These are phyloP conservation scores for Ophiostoma sp. DNA, from an alignment of 2,329 filamentous ascomycete species.

Conservation along the genomic window DNA sequence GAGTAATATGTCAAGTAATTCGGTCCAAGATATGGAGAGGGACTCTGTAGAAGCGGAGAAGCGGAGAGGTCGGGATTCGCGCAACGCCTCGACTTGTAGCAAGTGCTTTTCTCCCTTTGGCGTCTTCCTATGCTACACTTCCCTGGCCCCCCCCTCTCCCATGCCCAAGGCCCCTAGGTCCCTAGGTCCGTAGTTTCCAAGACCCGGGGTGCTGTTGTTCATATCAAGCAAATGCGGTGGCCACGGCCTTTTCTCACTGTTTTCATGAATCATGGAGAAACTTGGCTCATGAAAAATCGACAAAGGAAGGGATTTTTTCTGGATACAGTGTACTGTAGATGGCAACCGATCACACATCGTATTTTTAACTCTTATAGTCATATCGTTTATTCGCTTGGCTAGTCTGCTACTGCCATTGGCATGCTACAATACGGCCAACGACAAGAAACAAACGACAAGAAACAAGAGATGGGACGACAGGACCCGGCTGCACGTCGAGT, in stretches of 20 bases:
- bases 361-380: not conserved
- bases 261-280: conserved; percentile 12
- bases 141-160: not conserved
- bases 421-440: too few relatives aligned
- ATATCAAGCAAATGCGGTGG: not conserved
- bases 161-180: not conserved
- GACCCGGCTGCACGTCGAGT: conserved; percentile 20
- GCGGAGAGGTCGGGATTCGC: conserved; percentile 9
- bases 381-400: not conserved
- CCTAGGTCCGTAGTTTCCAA: too few relatives aligned
- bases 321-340: too few relatives aligned
- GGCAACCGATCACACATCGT: too few relatives aligned
- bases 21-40: not conserved
- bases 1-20: conserved; percentile 5
- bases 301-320: not conserved
- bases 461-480: conserved; percentile 18
- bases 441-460: too few relatives aligned
- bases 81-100: not conserved
- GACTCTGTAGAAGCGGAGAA: not conserved
- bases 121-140: not conserved
- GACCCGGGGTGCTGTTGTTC: not conserved
- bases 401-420: too few relatives aligned
- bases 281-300: not conserved
- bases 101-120: conserved; percentile 1
- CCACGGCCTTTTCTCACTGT: not conserved